Evolutionary conservation across 257 asterid genomes (phyloP), one percentile per base, ranked within the genome.

Genomic region (Nicotiana tomentosiformis): DNA sequence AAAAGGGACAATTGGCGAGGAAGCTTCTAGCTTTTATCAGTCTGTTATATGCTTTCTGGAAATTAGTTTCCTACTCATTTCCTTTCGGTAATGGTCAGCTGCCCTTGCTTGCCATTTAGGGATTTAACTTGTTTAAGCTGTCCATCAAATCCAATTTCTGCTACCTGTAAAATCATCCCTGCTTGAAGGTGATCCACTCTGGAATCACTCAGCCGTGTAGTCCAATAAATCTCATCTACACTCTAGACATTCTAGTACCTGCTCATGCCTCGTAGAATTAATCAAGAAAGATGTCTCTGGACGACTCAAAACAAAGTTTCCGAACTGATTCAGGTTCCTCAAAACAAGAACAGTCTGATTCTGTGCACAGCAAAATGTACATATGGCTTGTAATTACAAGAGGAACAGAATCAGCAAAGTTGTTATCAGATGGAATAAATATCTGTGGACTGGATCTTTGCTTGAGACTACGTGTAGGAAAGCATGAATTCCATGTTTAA

Each of bases 301-400:
- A 66, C 55, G 67, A 61, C 65, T 69, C 66, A 18, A 30, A 46
- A 35, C 81, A 15, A 46, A 58, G 60, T 57, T 72, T 43, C 74
- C 9, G 14, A 65, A 78, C 55, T 9, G 83, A 60, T 46, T 83
- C 85, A 11, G 89, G 86, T 32, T 83, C 84, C 46, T 86, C 87
- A 65, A 86, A 86, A 43, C 76, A 86, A 60, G 83, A 66, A 68
- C 80, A 43, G 51, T 85, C 83, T 8, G 72, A 39, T 9, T 77
- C 82, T 61, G 76, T 65, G 77, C 83, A 67, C 15, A 61, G 35
- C 49, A 83, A 77, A 65, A 86, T 55, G 66, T 83, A 6, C 83
- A 58, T 65, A 83, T 46, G 82, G 82, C 85, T 66, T 81, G 78
- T 81, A 81, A 2, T 7, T 43, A 56, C 30, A 17, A 18, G 33